A percentile compares a stretch with the other conserved stretches of the same genome.
Evolutionary conservation across 1,284 basidiomycete species (phyloP).

Genomic region (Puccinia hordei): DNA sequence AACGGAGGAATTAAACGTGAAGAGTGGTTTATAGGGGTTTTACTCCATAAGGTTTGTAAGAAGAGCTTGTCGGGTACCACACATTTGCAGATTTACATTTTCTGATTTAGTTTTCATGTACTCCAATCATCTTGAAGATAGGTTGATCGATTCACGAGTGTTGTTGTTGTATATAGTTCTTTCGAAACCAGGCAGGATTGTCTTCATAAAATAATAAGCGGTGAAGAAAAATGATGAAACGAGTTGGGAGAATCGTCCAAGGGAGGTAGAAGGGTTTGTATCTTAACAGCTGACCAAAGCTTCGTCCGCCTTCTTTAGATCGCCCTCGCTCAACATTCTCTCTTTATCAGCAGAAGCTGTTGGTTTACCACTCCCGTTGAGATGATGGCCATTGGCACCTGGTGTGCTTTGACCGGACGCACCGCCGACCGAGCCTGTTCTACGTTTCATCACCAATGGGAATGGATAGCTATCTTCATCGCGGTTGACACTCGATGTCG

Average conservation of each 20-base stretch:
- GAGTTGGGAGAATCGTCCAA: background rate
- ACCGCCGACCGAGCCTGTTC: conserved; percentile 31
- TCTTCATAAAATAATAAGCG: background rate
- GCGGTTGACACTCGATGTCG: conserved; percentile 54
- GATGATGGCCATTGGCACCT: conserved; percentile 11
- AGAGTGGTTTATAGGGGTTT: background rate
- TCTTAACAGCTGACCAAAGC: conserved; percentile 34
- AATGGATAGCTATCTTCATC: conserved; percentile 90
- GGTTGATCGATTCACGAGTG: too few relatives aligned
- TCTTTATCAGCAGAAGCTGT: conserved; percentile 11
- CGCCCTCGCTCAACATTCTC: conserved; percentile 39
- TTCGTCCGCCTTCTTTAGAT: conserved; percentile 46
- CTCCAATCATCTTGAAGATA: background rate
- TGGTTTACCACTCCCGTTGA: conserved; percentile 22
- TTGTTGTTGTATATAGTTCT: too few relatives aligned
- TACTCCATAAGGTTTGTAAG: background rate
- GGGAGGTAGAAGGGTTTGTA: background rate
- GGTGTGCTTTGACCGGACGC: conserved; percentile 49
- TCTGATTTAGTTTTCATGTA: too few relatives aligned
- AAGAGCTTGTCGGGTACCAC: too few relatives aligned
- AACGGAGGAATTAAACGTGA: background rate
- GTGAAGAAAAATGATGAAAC: background rate
- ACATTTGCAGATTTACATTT: too few relatives aligned
- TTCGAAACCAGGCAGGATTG: background rate
- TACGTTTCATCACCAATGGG: conserved; percentile 52